These are phyloP conservation scores for Metschnikowia borealis DNA, from an alignment of 805 yeast species.

Conservation along the genomic window DNA sequence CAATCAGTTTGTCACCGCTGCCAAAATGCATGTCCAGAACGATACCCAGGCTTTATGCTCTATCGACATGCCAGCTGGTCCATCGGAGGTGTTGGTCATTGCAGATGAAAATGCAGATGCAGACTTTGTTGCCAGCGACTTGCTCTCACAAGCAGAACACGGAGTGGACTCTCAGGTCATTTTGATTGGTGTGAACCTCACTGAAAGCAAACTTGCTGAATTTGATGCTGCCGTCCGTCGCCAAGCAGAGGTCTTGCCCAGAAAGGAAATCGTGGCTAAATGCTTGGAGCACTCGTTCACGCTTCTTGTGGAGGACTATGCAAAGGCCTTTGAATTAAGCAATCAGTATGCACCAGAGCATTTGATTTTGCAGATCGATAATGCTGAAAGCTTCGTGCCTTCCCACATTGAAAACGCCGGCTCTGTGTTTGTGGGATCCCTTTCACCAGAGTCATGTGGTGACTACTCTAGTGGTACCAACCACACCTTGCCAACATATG, in stretches of 20 bases:
- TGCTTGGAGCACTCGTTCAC: conserved; percentile 91
- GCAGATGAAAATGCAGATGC: conserved; percentile 88
- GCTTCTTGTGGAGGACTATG: conserved; percentile 60
- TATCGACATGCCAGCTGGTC: conserved; percentile 99
- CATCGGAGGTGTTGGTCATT: conserved; percentile 94
- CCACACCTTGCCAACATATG: conserved; percentile 97
- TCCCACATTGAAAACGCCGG: conserved; percentile 87
- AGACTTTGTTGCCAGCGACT: conserved; percentile 94
- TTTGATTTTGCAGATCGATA: conserved; percentile 81
- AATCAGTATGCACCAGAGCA: conserved; percentile 97
- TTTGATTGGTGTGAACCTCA: conserved; percentile 74
- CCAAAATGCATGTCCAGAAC: conserved; percentile 95
- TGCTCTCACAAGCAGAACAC: conserved; percentile 97
- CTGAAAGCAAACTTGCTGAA: conserved; percentile 52
- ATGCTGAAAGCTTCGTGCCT: conserved; percentile 70
- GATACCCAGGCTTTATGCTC: conserved; percentile 93
- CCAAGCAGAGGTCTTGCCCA: conserved; percentile 82
- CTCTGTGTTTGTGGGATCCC: conserved; percentile 91
- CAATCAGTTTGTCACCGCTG: conserved; percentile 98
- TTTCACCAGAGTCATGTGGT: conserved; percentile 97
- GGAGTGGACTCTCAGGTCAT: conserved; percentile 98
- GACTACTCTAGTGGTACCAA: conserved; percentile 98
- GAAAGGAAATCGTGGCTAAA: conserved; percentile 89
- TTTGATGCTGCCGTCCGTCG: conserved; percentile 79
- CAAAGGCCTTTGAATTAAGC: conserved; percentile 82